Conservation (phyloP, 371 early-diverging fungal species). For the Neoconidiobolus thromboides region DNA sequence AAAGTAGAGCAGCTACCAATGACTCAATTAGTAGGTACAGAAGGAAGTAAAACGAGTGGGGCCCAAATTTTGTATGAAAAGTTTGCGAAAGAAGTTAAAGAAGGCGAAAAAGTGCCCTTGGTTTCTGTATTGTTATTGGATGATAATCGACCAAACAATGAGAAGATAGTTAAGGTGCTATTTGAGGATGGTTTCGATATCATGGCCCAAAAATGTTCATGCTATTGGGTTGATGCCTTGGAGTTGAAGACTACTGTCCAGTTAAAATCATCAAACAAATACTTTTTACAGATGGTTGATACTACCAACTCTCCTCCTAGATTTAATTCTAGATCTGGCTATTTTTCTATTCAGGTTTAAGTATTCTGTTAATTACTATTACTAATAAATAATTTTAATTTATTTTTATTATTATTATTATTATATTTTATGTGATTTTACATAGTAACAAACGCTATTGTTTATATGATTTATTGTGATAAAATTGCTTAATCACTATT, state of each 20-base stretch:
- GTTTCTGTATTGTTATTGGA: not conserved
- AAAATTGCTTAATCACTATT: too few relatives aligned
- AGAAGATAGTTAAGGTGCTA: not conserved
- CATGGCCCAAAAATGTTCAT: not conserved
- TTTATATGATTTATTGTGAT: too few relatives aligned
- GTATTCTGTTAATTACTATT: not conserved
- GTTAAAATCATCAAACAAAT: not conserved
- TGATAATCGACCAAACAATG: not conserved
- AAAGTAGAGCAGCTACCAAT: conserved; percentile 9
- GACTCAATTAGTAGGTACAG: not conserved
- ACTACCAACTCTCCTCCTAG: not conserved
- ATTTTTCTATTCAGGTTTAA: not conserved
- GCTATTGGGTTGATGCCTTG: not conserved
- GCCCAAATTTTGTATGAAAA: not conserved
- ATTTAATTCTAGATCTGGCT: not conserved
- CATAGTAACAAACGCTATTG: too few relatives aligned
- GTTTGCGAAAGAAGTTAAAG: not conserved
- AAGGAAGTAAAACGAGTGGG: not conserved
- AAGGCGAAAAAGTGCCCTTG: not conserved
- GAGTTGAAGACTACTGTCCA: not conserved
- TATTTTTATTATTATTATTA: too few relatives aligned
- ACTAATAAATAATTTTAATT: too few relatives aligned
- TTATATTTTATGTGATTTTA: too few relatives aligned
- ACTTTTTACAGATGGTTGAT: not conserved
- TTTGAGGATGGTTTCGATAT: conserved; percentile 8